These are phyloP conservation scores for Paramecium caudatum DNA, from an alignment of 73 alveolate species.

Conservation along the genomic window DNA sequence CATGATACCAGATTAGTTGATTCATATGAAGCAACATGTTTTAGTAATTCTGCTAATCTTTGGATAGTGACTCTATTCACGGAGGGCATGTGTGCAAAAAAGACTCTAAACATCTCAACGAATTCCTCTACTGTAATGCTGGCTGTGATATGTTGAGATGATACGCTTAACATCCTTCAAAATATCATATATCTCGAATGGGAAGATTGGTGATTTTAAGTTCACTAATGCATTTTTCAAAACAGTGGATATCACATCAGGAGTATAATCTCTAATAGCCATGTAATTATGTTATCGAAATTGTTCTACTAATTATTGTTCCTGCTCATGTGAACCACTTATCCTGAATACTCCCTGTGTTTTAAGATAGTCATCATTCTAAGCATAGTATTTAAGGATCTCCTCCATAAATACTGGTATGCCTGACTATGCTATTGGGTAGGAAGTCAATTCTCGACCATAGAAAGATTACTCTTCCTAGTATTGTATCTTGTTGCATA, in stretches of 20 bases:
- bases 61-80: neutral
- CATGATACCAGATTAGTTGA: neutral
- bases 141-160: neutral
- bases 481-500: neutral
- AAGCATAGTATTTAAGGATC: neutral
- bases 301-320: neutral
- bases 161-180: neutral
- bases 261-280: neutral
- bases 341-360: constrained; percentile 19
- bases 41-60: neutral
- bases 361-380: neutral
- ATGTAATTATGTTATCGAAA: neutral
- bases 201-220: constrained; percentile 16
- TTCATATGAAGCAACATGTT: neutral
- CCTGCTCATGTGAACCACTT: constrained; percentile 26
- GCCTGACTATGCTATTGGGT: constrained; percentile 37
- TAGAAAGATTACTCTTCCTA: constrained; percentile 17
- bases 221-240: constrained; percentile 7
- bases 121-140: neutral
- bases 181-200: constrained; percentile 42
- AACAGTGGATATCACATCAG: constrained; percentile 37
- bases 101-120: neutral
- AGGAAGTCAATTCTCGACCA: neutral
- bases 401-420: constrained; percentile 54
- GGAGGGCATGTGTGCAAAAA: constrained; percentile 11